Evolutionary conservation across 768 basidiomycete genomes (phyloP), one percentile per base, ranked within the genome.

Genomic region (Nidularia sp.): DNA sequence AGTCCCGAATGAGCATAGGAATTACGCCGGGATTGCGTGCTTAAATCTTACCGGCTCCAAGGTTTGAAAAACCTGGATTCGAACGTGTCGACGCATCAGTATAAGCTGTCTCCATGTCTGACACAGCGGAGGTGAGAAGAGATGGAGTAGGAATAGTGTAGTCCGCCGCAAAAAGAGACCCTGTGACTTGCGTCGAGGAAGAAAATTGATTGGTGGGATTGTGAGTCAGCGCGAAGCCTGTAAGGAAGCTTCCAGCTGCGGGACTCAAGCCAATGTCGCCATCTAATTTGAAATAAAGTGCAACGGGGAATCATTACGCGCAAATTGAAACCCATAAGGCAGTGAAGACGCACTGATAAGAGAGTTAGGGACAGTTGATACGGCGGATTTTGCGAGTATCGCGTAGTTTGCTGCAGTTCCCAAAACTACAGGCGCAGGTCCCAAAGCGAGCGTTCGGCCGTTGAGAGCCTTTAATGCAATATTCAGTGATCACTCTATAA

Each of bases 231-330:
- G 58, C 53, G 49, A 62, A 64, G 4, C 63, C 63, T 3, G 63
- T 64, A n/a, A 64, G 22, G 31, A 31, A 52, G 35, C 52, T 53
- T 5, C 54, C 54, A 29, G 53, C 53, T 47, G 55, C 51, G 12
- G 63, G 63, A 51, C 61, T 62, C 45, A 62, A 53, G 32, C 51
- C 61, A 39, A 64, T 50, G 46, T 56, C 50, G 4, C 57, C 60
- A 39, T 50, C 59, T 39, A 39, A 8, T 9, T 39, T 8, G n/a
- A 39, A 39, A 39, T 39, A 39, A 9, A 39, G n/a, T 39, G 36
- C n/a, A 39, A 39, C 18, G 18, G 18, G 18, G 18, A 18, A 18
- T 18, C 18, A 18, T 18, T 18, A 18, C 18, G 18, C 18, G 36
- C 36, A 39, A 39, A 39, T 9, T 9, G 9, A 39, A 39, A 39